Percentiles rank a stretch among this genome's conserved stretches.
phyloP scores from a whole-genome alignment of 495 filamentous ascomycete species.

The Coniosporium apollinis region DNA sequence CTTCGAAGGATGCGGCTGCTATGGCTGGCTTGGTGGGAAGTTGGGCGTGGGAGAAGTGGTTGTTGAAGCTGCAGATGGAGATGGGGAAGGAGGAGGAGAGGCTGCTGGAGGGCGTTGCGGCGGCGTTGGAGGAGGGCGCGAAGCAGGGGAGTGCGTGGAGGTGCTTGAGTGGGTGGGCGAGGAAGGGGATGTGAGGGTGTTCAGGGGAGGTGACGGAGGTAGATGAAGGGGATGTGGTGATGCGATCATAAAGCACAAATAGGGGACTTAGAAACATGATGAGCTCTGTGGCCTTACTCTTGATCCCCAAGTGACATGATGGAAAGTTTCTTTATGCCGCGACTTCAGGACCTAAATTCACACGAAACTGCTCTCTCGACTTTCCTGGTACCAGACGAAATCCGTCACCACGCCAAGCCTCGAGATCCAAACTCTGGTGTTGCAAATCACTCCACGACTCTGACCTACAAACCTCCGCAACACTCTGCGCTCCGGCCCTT shows the following conservation, averaged over 20 bases:
- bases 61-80: slow-evolving; percentile 71
- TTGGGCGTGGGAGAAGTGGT: slow-evolving; percentile 95
- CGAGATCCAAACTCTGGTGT: too few relatives aligned
- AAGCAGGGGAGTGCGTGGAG: slow-evolving; percentile 69
- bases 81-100: slow-evolving; percentile 49
- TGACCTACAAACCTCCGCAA: too few relatives aligned
- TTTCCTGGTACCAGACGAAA: too few relatives aligned
- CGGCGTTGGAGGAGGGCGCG: slow-evolving; percentile 71
- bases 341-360: too few relatives aligned
- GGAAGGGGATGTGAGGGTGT: slow-evolving; percentile 37
- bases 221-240: slow-evolving; percentile 3
- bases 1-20: slow-evolving; percentile 52
- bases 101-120: slow-evolving; percentile 57
- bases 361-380: too few relatives aligned
- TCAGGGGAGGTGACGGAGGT: background rate
- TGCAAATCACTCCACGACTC: too few relatives aligned
- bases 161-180: slow-evolving; percentile 71
- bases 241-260: too few relatives aligned
- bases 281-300: too few relatives aligned
- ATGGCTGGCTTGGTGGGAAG: slow-evolving; percentile 69
- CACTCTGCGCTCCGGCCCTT: too few relatives aligned
- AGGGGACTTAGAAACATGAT: too few relatives aligned
- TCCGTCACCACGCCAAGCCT: too few relatives aligned
- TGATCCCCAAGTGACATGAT: background rate
- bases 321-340: slow-evolving; percentile 4